Base-by-base conservation (phyloP, 345 rosid genomes). In the Conringia planisiliqua region DNA sequence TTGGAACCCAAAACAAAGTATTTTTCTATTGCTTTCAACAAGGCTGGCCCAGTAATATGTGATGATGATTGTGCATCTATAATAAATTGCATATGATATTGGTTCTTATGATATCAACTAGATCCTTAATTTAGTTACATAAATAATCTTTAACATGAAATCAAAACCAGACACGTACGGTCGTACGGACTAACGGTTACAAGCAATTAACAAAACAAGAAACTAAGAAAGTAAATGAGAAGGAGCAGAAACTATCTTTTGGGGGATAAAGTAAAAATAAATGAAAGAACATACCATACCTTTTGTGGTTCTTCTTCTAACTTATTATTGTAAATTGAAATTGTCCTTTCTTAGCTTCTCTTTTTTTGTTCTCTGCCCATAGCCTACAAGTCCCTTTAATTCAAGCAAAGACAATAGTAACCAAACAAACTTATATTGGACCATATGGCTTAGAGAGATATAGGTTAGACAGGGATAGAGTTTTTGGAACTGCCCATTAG, bases 281-380 rank as follows among this genome's bases (percentile, higher is more conserved):
- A 75, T 61, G 76, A 73, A 73, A 82, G 81, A 75, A 80, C 79
- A 84, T 82, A 73, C 66, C 50, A 78, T 69, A 82, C 82, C 86
- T 88, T 85, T 88, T 76, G 62, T 80, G 70, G 77, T 73, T 78
- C 82, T 68, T 82, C 68, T 79, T 74, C 77, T 73, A 78, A 60
- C 22, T 7, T 60, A 66, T 50, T 61, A n/a, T 59, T 10, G 4
- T 5, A 61, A 24, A 50, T 10, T 60, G 55, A 69, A 26, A 69
- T 33, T 62, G 74, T 52, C 57, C 76, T 46, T 71, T 55, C 60
- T 18, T 42, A 56, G 43, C 44, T 56, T 48, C 62, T 57, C 70
- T 35, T 54, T 56, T 56, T 35, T 59, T 67, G 36, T 74, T 66
- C 20, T 84, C 82, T 81, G 82, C 79, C 60, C 85, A 73, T 68